phyloP scores from a whole-genome alignment of 2,329 filamentous ascomycete species.

The Verticillium nubilum region DNA sequence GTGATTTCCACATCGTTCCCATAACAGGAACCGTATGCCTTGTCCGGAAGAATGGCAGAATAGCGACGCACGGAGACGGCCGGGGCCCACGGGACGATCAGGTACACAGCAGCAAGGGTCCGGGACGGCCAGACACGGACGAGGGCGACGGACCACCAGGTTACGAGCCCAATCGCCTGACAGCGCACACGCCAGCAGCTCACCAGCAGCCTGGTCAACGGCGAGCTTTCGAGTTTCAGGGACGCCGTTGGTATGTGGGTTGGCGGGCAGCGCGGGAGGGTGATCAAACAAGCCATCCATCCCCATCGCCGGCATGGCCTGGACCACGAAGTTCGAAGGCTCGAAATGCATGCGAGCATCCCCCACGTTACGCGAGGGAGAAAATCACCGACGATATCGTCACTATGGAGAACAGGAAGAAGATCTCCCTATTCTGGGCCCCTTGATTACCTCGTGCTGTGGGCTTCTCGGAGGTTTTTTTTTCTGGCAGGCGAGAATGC shows the following conservation, averaged over 20 bases:
- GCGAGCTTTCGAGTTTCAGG: conserved; percentile 11
- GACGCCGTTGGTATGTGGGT: conserved; percentile 8
- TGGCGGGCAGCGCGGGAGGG: conserved; percentile 8
- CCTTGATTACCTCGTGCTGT: background rate
- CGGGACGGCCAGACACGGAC: conserved; percentile 7
- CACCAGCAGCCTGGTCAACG: background rate
- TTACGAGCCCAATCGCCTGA: background rate
- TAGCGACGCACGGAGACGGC: conserved; percentile 6
- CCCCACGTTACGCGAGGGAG: background rate
- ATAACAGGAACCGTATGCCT: background rate
- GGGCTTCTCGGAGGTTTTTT: background rate
- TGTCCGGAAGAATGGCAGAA: background rate
- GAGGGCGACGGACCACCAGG: background rate
- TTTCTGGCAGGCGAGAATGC: background rate
- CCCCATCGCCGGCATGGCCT: conserved; percentile 9
- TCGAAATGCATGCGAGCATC: background rate
- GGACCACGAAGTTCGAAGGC: conserved; percentile 7
- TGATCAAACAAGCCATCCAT: conserved; percentile 14
- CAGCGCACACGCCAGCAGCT: conserved; percentile 1
- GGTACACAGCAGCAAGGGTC: conserved; percentile 11
- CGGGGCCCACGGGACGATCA: conserved; percentile 20
- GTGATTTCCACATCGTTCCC: conserved; percentile 16
- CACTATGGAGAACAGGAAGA: background rate
- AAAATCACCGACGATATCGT: background rate
- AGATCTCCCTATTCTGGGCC: conserved; percentile 2